Conservation (phyloP, 2,329 filamentous ascomycete species). For the Biscogniauxia sp. region DNA sequence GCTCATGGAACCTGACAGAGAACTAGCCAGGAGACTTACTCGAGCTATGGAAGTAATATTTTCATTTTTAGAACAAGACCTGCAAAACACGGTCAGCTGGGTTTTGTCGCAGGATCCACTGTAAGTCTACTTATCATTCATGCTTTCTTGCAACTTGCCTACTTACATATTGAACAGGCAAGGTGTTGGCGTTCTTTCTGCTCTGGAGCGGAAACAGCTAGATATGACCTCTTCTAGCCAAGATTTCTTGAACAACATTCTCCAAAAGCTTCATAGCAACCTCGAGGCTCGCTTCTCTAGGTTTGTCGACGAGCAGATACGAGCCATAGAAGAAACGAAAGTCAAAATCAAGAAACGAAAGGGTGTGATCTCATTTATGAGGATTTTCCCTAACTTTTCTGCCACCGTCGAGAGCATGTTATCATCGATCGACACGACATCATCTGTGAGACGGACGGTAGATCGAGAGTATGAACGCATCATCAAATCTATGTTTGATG, state of each 20-base stretch:
- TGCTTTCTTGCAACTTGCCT: slow-evolving; percentile 11
- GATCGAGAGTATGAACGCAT: slow-evolving; percentile 87
- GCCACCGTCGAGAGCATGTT: slow-evolving; percentile 82
- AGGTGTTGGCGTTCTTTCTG: slow-evolving; percentile 81
- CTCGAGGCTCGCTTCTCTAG: slow-evolving; percentile 76
- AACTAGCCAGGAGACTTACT: slow-evolving; percentile 80
- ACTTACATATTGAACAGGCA: slow-evolving; percentile 53
- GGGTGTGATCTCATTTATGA: slow-evolving; percentile 93
- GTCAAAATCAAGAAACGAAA: slow-evolving; percentile 99
- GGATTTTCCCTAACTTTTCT: slow-evolving; percentile 87
- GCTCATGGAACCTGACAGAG: slow-evolving; percentile 84
- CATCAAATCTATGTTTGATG: slow-evolving; percentile 95
- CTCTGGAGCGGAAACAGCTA: slow-evolving; percentile 74
- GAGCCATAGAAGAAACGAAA: slow-evolving; percentile 95
- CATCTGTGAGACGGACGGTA: slow-evolving; percentile 70
- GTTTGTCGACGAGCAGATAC: slow-evolving; percentile 92
- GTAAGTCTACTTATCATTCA: slow-evolving; percentile 50
- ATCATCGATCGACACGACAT: slow-evolving; percentile 51
- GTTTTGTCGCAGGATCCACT: slow-evolving; percentile 75
- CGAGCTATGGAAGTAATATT: slow-evolving; percentile 88
- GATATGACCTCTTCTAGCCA: slow-evolving; percentile 88
- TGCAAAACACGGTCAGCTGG: slow-evolving; percentile 82
- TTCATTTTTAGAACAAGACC: slow-evolving; percentile 73
- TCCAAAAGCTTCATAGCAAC: slow-evolving; percentile 76
- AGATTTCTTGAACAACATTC: slow-evolving; percentile 77